Evolutionary conservation across 2,329 filamentous ascomycete species (phyloP), one percentile per base, ranked within the genome.

Genomic region (Pseudocercospora vitis): DNA sequence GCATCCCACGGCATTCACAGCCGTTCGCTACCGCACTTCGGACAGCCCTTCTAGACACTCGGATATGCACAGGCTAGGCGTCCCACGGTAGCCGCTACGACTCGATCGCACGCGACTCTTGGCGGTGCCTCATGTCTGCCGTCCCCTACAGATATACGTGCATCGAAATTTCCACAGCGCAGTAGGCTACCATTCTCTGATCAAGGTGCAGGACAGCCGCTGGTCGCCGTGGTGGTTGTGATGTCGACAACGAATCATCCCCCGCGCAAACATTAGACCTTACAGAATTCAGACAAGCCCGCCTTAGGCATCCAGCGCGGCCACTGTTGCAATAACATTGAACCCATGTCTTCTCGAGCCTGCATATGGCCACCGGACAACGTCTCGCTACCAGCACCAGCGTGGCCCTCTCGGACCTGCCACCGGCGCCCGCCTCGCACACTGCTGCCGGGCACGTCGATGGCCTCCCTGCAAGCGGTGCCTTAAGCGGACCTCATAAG

Each of bases 151-250:
- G 19, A 21, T 24, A 21, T n/a, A 29, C 7, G 5, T 26, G 9
- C n/a, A n/a, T n/a, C n/a, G n/a, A 21, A 42, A 26, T 42, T 42
- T 26, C 37, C 37, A 42, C 37, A 26, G 19, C 37, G 37, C 37
- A 42, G 37, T 42, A 42, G 37, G 19, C 8, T 42, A 42, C 37
- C 37, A 42, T 21, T 12, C 4, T 14, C 3, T 42, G 3, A 14
- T 42, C 37, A 6, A 18, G 8, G 24, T 12, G 11, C n/a, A 2
- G 33, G 24, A 21, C 37, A 42, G 37, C 37, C 37, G 37, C 37
- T 42, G 37, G 19, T 16, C 18, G n/a, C 37, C 37, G 37, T 21
- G 1, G 8, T 24, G 6, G 21, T 23, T 21, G 11, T 42, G 18
- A 26, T 42, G n/a, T 16, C 24, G 37, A 42, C 6, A 24, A 21